These are phyloP conservation scores for Colletotrichum gigasporum DNA, from an alignment of 2,329 filamentous ascomycete species.

Conservation along the genomic window DNA sequence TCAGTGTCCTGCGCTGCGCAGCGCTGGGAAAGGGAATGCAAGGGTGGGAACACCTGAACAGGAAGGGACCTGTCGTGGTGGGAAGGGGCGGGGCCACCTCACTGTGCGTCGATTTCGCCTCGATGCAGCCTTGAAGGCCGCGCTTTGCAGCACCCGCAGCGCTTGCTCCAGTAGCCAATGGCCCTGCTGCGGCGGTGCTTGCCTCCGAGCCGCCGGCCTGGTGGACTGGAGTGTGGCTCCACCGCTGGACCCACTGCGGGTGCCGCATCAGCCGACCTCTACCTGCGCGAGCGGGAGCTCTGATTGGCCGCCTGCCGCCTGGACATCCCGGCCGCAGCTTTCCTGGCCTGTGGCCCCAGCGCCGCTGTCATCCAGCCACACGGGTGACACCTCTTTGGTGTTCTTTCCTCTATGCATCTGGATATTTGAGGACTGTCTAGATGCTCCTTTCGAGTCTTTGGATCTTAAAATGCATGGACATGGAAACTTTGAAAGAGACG, in stretches of 20 bases:
- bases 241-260: background rate
- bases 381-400: background rate
- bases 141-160: background rate
- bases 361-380: slow-evolving; percentile 27
- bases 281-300: background rate
- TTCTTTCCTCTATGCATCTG: no score
- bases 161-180: background rate
- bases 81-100: background rate
- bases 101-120: slow-evolving; percentile 6
- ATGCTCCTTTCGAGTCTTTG: slow-evolving; percentile 2
- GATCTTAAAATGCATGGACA: no score
- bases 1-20: no score
- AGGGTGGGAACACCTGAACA: background rate
- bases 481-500: no score
- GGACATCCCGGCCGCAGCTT: background rate
- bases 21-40: no score
- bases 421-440: background rate
- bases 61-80: background rate
- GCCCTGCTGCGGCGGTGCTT: background rate
- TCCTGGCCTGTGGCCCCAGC: background rate
- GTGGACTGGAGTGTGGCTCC: background rate
- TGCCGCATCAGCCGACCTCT: slow-evolving; percentile 23
- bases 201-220: background rate
- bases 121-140: slow-evolving; percentile 29
- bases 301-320: background rate